phyloP scores from a whole-genome alignment of 805 yeast species.

The Wickerhamomyces sydowiorum region DNA sequence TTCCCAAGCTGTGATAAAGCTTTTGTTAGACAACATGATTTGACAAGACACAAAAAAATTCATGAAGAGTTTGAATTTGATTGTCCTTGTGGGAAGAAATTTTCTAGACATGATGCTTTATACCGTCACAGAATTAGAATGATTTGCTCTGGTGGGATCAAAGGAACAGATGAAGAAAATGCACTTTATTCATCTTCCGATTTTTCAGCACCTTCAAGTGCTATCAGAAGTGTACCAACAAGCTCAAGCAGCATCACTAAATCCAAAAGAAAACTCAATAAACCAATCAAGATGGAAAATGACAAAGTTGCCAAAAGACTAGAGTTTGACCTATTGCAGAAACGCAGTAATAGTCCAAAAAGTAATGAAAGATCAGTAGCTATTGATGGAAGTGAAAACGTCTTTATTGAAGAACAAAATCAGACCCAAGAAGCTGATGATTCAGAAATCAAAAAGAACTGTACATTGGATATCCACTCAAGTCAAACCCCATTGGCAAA shows the following conservation, averaged over 20 bases:
- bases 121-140: constrained; percentile 72
- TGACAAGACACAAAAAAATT: constrained; percentile 82
- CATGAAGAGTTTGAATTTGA: constrained; percentile 67
- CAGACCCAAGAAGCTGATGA: not conserved
- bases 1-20: constrained; percentile 62
- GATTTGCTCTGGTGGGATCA: constrained; percentile 75
- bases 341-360: not conserved
- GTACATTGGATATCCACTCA: not conserved
- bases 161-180: constrained; percentile 3
- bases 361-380: not conserved
- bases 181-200: constrained; percentile 5
- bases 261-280: not conserved
- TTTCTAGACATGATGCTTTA: constrained; percentile 85
- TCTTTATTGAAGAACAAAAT: constrained; percentile 1
- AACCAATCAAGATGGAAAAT: constrained; percentile 7
- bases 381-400: constrained; percentile 9
- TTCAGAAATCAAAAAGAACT: not conserved
- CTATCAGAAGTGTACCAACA: constrained; percentile 5
- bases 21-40: constrained; percentile 93
- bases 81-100: constrained; percentile 93
- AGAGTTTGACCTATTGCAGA: constrained; percentile 12
- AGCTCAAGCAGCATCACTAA: not conserved
- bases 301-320: constrained; percentile 17
- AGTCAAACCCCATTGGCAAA: not conserved
- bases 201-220: constrained; percentile 7